Evolutionary conservation across 164 flowering plant genomes (phyloP).

Genomic region (Vitis rotundifolia): DNA sequence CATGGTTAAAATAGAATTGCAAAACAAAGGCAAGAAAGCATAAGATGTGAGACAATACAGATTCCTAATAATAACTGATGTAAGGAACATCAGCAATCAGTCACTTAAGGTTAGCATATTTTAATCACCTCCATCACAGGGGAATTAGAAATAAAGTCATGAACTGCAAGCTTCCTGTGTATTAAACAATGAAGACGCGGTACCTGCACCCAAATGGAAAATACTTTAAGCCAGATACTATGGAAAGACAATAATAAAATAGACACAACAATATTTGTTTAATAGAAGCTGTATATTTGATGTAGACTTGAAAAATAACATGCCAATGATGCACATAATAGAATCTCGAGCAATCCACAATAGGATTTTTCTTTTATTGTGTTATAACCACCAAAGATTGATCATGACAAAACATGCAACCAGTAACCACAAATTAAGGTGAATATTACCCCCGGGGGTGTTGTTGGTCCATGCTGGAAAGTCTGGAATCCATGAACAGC

Average conservation of each 20-base stretch:
- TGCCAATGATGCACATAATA: not conserved
- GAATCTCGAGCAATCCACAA: not conserved
- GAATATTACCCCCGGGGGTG: no score
- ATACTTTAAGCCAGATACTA: not conserved
- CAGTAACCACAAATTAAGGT: not conserved
- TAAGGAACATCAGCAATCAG: not conserved
- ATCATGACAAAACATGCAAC: not conserved
- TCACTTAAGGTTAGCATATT: not conserved
- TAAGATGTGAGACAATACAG: not conserved
- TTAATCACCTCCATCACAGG: slow-evolving; percentile 52
- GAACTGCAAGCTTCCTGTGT: slow-evolving; percentile 55
- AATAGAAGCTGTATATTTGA: not conserved
- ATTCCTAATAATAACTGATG: not conserved
- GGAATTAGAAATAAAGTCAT: slow-evolving; percentile 46
- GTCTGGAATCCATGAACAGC: not conserved
- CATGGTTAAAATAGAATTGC: not conserved
- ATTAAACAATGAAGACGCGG: slow-evolving; percentile 83
- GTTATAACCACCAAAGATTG: not conserved
- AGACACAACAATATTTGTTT: not conserved
- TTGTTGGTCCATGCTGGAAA: not conserved
- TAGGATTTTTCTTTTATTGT: not conserved
- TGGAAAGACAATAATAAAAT: not conserved
- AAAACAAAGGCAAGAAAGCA: not conserved
- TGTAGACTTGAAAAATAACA: not conserved
- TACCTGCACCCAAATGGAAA: slow-evolving; percentile 45